Evolutionary conservation across 2,329 filamentous ascomycete genomes (phyloP).

Genomic region (Colletotrichum musae): DNA sequence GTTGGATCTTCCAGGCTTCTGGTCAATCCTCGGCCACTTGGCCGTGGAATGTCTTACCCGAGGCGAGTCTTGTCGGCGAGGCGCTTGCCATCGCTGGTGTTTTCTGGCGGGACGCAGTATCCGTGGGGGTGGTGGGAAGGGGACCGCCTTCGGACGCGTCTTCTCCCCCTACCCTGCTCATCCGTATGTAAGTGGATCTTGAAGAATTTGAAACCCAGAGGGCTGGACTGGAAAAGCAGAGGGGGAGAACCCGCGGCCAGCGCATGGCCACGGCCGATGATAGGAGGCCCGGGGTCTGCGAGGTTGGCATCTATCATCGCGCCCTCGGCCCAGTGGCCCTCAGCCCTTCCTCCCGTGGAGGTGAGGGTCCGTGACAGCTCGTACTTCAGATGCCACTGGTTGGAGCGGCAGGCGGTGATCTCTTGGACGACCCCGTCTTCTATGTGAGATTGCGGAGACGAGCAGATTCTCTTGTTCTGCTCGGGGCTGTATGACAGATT

Average conservation of each 20-base stretch:
- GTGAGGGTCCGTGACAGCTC: neutral
- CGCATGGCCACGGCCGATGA: slow-evolving; percentile 2
- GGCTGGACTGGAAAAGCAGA: neutral
- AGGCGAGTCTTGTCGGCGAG: neutral
- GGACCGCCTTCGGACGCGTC: neutral
- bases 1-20: slow-evolving; percentile 4
- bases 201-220: slow-evolving; percentile 2
- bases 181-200: neutral
- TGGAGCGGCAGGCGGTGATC: neutral
- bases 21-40: slow-evolving; percentile 22
- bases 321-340: too few relatives aligned
- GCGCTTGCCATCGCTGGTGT: neutral
- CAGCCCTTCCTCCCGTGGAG: neutral
- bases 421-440: neutral
- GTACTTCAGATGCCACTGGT: neutral
- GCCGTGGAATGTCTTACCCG: slow-evolving; percentile 22
- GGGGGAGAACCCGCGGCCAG: neutral
- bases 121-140: slow-evolving; percentile 5
- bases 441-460: neutral
- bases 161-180: neutral
- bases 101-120: slow-evolving; percentile 3
- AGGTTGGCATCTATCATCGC: neutral
- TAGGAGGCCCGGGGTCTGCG: neutral
- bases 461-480: neutral
- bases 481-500: neutral